Conservation (phyloP, 805 yeast species). For the Barnettozyma vustinii region DNA sequence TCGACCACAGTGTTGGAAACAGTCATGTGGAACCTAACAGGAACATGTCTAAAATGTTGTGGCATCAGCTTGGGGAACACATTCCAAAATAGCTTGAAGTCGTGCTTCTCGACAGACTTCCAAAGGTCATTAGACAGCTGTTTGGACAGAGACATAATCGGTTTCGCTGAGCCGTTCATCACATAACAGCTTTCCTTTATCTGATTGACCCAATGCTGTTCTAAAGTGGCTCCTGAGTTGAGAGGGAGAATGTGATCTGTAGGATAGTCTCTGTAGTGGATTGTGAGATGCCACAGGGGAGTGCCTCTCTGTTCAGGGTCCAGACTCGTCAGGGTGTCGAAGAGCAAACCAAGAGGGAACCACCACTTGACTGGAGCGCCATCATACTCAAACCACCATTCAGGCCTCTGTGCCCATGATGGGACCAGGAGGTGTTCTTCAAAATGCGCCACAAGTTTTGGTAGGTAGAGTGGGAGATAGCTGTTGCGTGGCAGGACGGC, state of each 20-base stretch:
- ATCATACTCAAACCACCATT: conserved; percentile 66
- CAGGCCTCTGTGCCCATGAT: conserved; percentile 18
- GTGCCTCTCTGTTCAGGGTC: conserved; percentile 26
- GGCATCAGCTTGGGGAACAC: conserved; percentile 21
- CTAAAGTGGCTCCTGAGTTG: conserved; percentile 29
- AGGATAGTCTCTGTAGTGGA: conserved; percentile 42
- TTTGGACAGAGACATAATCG: conserved; percentile 72
- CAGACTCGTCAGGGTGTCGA: conserved; percentile 45
- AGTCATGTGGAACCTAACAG: conserved; percentile 43
- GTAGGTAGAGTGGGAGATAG: conserved; percentile 44
- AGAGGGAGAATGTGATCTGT: conserved; percentile 37
- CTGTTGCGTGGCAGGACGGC: conserved; percentile 37
- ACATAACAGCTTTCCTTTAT: conserved; percentile 79
- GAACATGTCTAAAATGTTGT: conserved; percentile 34
- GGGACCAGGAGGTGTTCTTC: conserved; percentile 27
- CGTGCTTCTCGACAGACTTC: conserved; percentile 40
- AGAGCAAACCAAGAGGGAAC: conserved; percentile 64
- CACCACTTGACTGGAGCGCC: conserved; percentile 65
- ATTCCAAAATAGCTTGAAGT: conserved; percentile 23
- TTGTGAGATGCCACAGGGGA: conserved; percentile 41
- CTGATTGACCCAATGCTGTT: conserved; percentile 64
- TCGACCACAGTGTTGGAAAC: conserved; percentile 33
- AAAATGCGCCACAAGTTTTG: conserved; percentile 35
- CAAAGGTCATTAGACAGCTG: conserved; percentile 54
- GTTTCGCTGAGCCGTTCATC: conserved; percentile 69